A percentile compares a stretch with the other conserved stretches of the same genome.
Conservation (phyloP, 179 eudicot species). For the Sideroxylon spinosum region DNA sequence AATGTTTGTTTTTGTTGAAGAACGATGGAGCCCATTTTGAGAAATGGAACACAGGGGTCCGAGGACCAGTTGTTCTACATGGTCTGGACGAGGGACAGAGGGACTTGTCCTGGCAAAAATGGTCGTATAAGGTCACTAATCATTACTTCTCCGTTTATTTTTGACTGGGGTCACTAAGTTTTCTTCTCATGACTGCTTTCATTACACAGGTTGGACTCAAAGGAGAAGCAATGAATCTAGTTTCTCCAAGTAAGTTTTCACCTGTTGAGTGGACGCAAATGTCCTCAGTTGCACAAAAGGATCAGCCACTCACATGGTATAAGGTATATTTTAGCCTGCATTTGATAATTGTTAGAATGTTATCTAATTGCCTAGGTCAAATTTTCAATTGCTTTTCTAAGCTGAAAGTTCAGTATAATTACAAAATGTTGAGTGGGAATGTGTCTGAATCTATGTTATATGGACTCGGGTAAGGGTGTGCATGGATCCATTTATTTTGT, state of each 20-base stretch:
- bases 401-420: neutral
- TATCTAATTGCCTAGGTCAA: neutral
- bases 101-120: slow-evolving; percentile 64
- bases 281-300: slow-evolving; percentile 32
- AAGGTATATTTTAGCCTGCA: slow-evolving; percentile 42
- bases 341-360: neutral
- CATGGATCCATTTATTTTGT: too few relatives aligned
- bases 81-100: slow-evolving; percentile 53
- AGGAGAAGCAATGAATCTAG: slow-evolving; percentile 65
- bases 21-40: slow-evolving; percentile 60
- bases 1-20: slow-evolving; percentile 27
- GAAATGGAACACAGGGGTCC: slow-evolving; percentile 50
- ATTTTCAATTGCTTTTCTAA: neutral
- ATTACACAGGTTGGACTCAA: slow-evolving; percentile 60
- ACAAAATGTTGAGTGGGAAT: neutral
- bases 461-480: too few relatives aligned
- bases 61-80: slow-evolving; percentile 58
- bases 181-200: slow-evolving; percentile 12
- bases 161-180: neutral
- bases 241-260: slow-evolving; percentile 41
- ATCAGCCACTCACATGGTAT: slow-evolving; percentile 68
- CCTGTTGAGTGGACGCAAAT: slow-evolving; percentile 48
- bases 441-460: too few relatives aligned
- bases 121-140: slow-evolving; percentile 66
- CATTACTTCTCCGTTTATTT: neutral